Base-by-base conservation (phyloP, 768 basidiomycete genomes). In the Hygrocybe coccinea region DNA sequence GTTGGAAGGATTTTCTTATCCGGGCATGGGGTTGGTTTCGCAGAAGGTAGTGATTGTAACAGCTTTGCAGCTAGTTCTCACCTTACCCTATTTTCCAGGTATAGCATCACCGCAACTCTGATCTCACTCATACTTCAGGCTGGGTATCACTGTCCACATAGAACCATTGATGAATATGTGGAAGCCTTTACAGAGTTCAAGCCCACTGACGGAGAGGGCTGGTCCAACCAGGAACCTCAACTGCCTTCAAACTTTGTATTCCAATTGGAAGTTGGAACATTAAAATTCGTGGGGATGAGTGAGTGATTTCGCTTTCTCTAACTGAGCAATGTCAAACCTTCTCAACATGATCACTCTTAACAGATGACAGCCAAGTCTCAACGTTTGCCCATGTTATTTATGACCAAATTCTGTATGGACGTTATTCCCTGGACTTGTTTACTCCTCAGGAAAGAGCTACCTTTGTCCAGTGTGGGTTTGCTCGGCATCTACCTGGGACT, bases 11-110 rank as follows among this genome's bases (percentile, higher is more conserved):
- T 50, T 55, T 55, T 55, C 54, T 55, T 35, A 34, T 22, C 33
- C 47, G 54, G 46, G 54, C 47, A 17, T 55, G 54, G 54, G 37
- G 35, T 46, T 55, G 54, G 54, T 55, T 47, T n/a, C 54, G 34
- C 34, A 46, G 54, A 55, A 55, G 54, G 54, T 55, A 49, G 35
- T 25, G 3, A 45, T 45, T 6, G 15, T 45, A 29, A 17, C 29
- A 21, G 25, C 49, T 38, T 33, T 25, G 33, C n/a, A 45, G 24
- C 21, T 17, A 43, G 52, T 54, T 54, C 39, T 54, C 52, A 34
- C 50, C 49, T 35, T 5, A 22, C 33, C n/a, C 36, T 24, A 9
- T 39, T 55, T 35, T 29, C 35, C 46, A 55, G 54, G 33, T 49
- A 55, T 49, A 46, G 47, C 49, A 48, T 6, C 35, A 55, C 44